A percentile compares a stretch with the other conserved stretches of the same genome.
Evolutionary conservation across 1,284 basidiomycete species (phyloP).

Genomic region (Cutaneotrichosporon cavernicola): DNA sequence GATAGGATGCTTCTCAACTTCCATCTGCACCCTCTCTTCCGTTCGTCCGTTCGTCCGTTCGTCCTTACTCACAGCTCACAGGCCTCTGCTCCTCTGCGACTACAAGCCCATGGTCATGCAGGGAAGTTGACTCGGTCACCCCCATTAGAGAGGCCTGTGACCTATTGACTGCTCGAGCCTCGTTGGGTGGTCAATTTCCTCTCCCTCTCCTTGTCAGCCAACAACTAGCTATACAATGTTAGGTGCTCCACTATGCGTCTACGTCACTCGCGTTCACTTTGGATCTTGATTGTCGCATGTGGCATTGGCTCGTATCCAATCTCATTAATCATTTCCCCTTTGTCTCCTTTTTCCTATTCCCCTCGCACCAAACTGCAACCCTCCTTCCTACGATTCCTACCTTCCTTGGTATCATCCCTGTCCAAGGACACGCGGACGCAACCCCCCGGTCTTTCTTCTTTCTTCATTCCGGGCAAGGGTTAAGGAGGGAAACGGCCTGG

Average conservation of each 20-base stretch:
- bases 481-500: no score
- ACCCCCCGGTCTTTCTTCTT: not conserved
- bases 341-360: not conserved
- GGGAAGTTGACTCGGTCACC: no score
- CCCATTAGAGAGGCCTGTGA: no score
- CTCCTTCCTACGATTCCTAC: not conserved
- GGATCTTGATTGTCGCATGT: no score
- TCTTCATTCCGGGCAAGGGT: not conserved
- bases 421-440: not conserved
- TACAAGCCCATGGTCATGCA: no score
- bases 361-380: not conserved
- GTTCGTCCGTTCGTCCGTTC: not conserved
- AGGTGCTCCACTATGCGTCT: no score
- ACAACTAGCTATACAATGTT: no score
- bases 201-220: no score
- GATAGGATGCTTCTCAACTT: not conserved
- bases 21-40: not conserved
- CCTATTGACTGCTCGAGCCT: no score
- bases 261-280: no score
- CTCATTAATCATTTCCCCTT: not conserved
- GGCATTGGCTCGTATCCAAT: not conserved
- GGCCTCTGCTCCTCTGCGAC: no score
- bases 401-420: not conserved
- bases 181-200: no score
- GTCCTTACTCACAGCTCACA: not conserved